These are phyloP conservation scores for Medicago truncatula DNA, from an alignment of 306 rosid genomes.

Conservation along the genomic window DNA sequence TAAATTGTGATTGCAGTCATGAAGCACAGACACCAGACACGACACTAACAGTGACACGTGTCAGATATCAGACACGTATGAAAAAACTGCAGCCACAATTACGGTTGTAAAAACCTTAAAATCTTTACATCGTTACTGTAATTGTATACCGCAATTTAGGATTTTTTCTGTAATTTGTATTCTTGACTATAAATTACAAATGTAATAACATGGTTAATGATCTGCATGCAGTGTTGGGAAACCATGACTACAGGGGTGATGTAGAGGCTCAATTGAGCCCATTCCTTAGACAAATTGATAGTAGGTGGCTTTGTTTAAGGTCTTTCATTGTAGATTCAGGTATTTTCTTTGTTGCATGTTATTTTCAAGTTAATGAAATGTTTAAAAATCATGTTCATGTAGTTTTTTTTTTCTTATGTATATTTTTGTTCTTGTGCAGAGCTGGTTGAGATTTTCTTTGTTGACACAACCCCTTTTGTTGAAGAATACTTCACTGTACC, in stretches of 20 bases:
- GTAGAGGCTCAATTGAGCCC: constrained; percentile 58
- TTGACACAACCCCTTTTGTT: constrained; percentile 67
- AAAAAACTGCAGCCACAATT: not conserved
- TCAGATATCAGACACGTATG: not conserved
- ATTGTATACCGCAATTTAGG: not conserved
- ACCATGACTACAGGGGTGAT: constrained; percentile 70
- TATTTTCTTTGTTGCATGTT: constrained; percentile 3
- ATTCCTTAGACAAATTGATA: constrained; percentile 52
- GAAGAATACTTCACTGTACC: constrained; percentile 48
- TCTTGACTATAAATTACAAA: not conserved
- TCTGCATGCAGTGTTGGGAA: constrained; percentile 58
- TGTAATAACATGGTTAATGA: constrained; percentile 15
- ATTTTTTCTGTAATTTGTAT: not conserved
- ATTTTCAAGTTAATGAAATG: not conserved
- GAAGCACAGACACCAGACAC: not conserved
- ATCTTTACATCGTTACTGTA: not conserved
- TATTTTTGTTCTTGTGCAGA: constrained; percentile 39
- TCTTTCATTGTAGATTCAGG: constrained; percentile 63
- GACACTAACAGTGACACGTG: not conserved
- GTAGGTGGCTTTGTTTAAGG: constrained; percentile 62
- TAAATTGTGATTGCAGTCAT: not conserved
- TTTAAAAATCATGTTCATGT: not conserved
- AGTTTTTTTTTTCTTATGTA: constrained; percentile 14
- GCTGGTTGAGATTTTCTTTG: constrained; percentile 57
- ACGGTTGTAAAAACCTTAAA: too few relatives aligned